Percentiles rank a stretch among this genome's conserved stretches.
Conservation (phyloP, 2,329 filamentous ascomycete genomes). For the Bipolaris sorokiniana region DNA sequence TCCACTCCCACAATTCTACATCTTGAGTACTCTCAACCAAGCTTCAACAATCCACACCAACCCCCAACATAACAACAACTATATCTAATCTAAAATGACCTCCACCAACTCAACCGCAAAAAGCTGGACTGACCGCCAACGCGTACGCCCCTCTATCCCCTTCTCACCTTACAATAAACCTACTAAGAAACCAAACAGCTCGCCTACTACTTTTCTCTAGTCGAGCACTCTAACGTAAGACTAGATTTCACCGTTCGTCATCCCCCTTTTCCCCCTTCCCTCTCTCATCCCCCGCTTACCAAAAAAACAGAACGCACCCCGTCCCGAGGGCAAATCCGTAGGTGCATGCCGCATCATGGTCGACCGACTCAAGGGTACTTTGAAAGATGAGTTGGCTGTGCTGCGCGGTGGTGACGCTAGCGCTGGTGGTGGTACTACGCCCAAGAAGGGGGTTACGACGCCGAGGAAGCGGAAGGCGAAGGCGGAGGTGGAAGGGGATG, state of each 20-base stretch:
- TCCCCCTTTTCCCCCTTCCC: not conserved
- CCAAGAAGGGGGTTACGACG: constrained; percentile 13
- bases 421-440: constrained; percentile 1
- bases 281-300: not conserved
- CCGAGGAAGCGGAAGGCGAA: constrained; percentile 29
- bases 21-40: not conserved
- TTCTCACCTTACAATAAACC: not conserved
- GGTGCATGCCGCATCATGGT: constrained; percentile 31
- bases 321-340: constrained; percentile 21
- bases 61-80: not conserved
- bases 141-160: constrained; percentile 11
- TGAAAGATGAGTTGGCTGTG: constrained; percentile 25
- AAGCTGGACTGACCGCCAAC: constrained; percentile 26
- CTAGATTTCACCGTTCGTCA: constrained; percentile 23
- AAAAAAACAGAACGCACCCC: constrained; percentile 22
- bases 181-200: too few species aligned
- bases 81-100: too few species aligned
- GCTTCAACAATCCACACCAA: too few species aligned
- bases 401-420: constrained; percentile 17
- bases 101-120: not conserved
- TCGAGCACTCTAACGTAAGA: constrained; percentile 23
- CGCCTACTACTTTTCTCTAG: constrained; percentile 17
- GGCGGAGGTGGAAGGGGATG: constrained; percentile 6
- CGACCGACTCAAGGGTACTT: constrained; percentile 22
- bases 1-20: not conserved